These are phyloP conservation scores for Pulicaria dysenterica DNA, from an alignment of 129 eudicot species.

Conservation along the genomic window DNA sequence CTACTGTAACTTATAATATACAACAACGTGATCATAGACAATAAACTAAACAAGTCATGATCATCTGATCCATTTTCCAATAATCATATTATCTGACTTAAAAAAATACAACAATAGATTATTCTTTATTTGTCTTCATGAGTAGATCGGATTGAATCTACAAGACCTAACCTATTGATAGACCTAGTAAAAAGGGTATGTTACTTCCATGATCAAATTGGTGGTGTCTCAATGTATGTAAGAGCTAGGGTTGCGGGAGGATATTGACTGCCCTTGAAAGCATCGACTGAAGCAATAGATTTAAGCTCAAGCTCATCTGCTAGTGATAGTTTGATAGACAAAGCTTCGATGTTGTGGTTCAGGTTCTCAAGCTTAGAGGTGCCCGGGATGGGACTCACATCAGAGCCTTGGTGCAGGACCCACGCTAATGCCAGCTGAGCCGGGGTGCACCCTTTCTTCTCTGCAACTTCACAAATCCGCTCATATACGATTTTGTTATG, in stretches of 20 bases:
- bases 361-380: slow-evolving; percentile 49
- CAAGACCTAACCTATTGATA: too few species aligned
- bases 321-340: slow-evolving; percentile 35
- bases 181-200: too few species aligned
- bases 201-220: slow-evolving; percentile 43
- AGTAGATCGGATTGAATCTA: too few species aligned
- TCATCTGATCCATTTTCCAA: too few species aligned
- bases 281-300: slow-evolving; percentile 36
- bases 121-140: too few species aligned
- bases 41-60: too few species aligned
- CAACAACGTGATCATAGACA: too few species aligned
- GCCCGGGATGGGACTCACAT: slow-evolving; percentile 58
- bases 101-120: too few species aligned
- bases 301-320: slow-evolving; percentile 43
- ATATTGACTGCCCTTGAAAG: slow-evolving; percentile 43
- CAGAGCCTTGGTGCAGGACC: slow-evolving; percentile 57
- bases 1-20: too few species aligned
- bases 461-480: slow-evolving; percentile 39
- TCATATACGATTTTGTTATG: slow-evolving; percentile 40
- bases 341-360: slow-evolving; percentile 46
- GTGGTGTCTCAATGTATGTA: slow-evolving; percentile 46
- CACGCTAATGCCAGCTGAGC: slow-evolving; percentile 59
- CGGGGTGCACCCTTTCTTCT: slow-evolving; percentile 51
- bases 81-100: too few species aligned
- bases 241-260: slow-evolving; percentile 16